Evolutionary conservation across 1,284 basidiomycete genomes (phyloP).

Genomic region (Cronartium quercuum): DNA sequence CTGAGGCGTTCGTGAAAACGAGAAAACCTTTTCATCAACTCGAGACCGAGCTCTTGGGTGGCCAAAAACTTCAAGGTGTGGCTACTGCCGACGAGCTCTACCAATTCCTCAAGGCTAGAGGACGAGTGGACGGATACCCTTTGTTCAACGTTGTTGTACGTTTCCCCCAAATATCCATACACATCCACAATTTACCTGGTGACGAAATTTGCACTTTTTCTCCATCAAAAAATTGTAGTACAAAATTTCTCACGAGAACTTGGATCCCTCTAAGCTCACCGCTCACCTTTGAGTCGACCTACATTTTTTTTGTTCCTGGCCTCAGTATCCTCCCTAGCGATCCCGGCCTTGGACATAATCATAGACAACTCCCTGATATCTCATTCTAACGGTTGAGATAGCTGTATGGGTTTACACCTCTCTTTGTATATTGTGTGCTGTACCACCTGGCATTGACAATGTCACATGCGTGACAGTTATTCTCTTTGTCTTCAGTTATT

Average conservation of each 20-base stretch:
- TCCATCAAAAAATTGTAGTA: conserved; percentile 43
- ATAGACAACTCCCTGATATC: no score
- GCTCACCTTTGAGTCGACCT: conserved; percentile 17
- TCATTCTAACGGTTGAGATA: no score
- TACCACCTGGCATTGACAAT: no score
- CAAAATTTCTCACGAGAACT: conserved; percentile 51
- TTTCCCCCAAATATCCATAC: conserved; percentile 42
- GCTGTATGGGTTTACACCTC: no score
- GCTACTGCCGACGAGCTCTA: conserved; percentile 52
- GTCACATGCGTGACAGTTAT: no score
- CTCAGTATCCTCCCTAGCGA: no score
- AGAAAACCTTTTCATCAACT: conserved; percentile 55
- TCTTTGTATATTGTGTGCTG: no score
- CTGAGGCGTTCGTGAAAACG: conserved; percentile 55
- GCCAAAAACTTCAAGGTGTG: conserved; percentile 57
- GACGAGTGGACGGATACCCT: conserved; percentile 55
- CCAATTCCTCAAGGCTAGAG: conserved; percentile 53
- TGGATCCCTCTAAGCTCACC: conserved; percentile 51
- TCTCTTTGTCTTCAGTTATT: no score
- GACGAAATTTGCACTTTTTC: background rate
- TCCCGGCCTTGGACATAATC: no score
- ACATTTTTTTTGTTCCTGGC: background rate
- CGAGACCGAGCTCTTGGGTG: conserved; percentile 56
- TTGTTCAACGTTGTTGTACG: conserved; percentile 54
- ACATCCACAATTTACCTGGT: conserved; percentile 41